These are phyloP conservation scores for Miscanthus lutarioriparius DNA, from an alignment of 176 grass and related monocot species.

Conservation along the genomic window DNA sequence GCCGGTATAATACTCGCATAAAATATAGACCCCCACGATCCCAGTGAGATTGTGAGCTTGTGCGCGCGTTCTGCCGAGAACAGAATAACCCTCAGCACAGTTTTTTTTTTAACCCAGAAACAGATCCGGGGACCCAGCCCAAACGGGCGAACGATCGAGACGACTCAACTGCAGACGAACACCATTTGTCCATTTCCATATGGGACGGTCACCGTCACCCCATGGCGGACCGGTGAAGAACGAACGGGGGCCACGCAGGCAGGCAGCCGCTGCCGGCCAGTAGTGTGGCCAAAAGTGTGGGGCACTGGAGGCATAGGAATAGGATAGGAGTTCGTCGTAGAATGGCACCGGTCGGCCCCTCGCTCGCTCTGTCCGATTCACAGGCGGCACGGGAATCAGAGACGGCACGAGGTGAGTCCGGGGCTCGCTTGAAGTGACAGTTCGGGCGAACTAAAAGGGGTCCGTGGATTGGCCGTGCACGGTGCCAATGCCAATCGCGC, in stretches of 20 bases:
- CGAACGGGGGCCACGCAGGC: neutral
- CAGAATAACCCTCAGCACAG: constrained; percentile 10
- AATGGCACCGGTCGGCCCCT: no score
- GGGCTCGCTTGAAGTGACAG: constrained; percentile 20
- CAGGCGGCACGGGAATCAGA: neutral
- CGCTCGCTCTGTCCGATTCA: neutral
- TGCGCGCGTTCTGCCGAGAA: neutral
- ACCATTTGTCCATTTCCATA: no score
- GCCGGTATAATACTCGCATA: neutral
- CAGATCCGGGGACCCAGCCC: no score
- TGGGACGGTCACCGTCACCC: neutral
- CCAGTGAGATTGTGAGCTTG: neutral
- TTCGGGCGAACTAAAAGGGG: neutral
- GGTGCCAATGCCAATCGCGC: neutral
- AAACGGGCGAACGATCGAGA: no score
- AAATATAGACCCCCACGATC: neutral
- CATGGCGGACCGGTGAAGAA: neutral
- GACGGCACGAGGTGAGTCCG: neutral
- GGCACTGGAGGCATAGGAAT: no score
- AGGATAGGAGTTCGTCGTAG: no score
- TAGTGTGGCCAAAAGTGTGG: no score
- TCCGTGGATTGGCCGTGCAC: constrained; percentile 6
- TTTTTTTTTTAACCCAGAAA: no score
- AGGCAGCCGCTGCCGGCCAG: no score
- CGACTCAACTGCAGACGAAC: no score